These are phyloP conservation scores for Pilasporangium apinafurcum DNA, from an alignment of 352 stramenopile species.

Conservation along the genomic window DNA sequence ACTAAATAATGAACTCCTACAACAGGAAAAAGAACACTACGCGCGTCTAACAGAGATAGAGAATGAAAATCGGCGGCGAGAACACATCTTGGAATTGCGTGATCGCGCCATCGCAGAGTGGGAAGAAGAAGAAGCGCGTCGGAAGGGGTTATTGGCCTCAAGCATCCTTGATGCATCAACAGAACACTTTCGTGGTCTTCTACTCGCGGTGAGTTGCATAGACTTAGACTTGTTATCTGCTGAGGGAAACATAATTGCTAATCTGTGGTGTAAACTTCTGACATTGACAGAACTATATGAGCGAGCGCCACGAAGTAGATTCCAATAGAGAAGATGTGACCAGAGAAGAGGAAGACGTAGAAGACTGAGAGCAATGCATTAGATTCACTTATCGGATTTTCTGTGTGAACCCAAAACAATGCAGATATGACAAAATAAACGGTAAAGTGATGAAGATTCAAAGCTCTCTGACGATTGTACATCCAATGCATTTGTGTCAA, in stretches of 20 bases:
- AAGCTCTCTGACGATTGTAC: background rate
- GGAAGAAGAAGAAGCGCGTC: slow-evolving; percentile 71
- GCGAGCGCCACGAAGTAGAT: slow-evolving; percentile 69
- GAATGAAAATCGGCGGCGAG: slow-evolving; percentile 72
- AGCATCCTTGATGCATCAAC: slow-evolving; percentile 44
- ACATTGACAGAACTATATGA: slow-evolving; percentile 71
- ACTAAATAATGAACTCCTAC: no score
- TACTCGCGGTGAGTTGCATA: slow-evolving; percentile 43
- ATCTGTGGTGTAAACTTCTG: background rate
- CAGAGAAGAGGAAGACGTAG: slow-evolving; percentile 29
- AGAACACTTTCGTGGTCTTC: slow-evolving; percentile 56
- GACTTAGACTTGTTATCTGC: background rate
- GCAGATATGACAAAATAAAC: background rate
- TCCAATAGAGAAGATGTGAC: slow-evolving; percentile 25
- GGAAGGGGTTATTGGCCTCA: slow-evolving; percentile 48
- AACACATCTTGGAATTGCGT: slow-evolving; percentile 61
- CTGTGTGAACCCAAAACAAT: no score
- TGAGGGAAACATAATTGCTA: slow-evolving; percentile 3
- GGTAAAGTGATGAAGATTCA: background rate
- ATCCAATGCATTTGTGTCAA: no score
- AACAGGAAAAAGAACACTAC: slow-evolving; percentile 73
- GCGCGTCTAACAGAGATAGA: slow-evolving; percentile 64
- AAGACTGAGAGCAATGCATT: no score
- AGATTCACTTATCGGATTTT: no score
- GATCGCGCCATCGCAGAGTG: slow-evolving; percentile 68